phyloP scores from a whole-genome alignment of 2,329 filamentous ascomycete species.

The Diaporthe citriasiana region DNA sequence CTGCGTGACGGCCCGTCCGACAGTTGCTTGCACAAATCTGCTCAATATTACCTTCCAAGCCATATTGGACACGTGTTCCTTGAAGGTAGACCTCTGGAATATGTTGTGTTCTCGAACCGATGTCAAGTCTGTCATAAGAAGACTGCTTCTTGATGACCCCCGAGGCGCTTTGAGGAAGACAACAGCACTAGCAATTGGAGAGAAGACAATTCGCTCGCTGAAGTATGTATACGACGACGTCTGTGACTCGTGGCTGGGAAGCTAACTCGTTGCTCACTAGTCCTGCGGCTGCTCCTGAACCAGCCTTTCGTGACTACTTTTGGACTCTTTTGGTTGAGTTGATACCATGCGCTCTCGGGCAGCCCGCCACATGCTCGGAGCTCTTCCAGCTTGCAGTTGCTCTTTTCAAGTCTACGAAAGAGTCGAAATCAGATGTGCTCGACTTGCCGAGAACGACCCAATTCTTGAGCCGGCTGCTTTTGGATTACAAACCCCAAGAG shows the following conservation, averaged over 20 bases:
- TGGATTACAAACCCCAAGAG: constrained; percentile 52
- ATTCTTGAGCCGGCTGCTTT: constrained; percentile 46
- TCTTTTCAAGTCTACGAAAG: constrained; percentile 58
- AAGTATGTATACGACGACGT: constrained; percentile 28
- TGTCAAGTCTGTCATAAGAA: constrained; percentile 50
- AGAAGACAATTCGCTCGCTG: constrained; percentile 44
- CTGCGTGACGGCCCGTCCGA: constrained; percentile 45
- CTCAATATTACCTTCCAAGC: constrained; percentile 55
- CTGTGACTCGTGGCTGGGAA: constrained; percentile 35
- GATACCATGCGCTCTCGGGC: constrained; percentile 52
- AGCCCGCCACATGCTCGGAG: constrained; percentile 58
- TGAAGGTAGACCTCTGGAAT: constrained; percentile 56
- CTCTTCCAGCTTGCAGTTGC: constrained; percentile 58
- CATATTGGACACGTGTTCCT: constrained; percentile 57
- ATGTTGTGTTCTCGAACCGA: constrained; percentile 51
- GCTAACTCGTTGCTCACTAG: constrained; percentile 40
- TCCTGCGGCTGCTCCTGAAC: constrained; percentile 49
- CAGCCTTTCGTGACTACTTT: constrained; percentile 60
- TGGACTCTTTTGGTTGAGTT: constrained; percentile 61
- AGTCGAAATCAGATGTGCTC: constrained; percentile 50
- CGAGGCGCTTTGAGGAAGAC: constrained; percentile 54
- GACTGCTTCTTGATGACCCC: constrained; percentile 55
- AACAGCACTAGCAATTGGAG: constrained; percentile 53
- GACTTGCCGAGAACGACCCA: constrained; percentile 49
- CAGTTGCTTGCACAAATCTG: constrained; percentile 50